These are phyloP conservation scores for Blechomonas ayalai DNA, from an alignment of 208 protist species.

Conservation along the genomic window DNA sequence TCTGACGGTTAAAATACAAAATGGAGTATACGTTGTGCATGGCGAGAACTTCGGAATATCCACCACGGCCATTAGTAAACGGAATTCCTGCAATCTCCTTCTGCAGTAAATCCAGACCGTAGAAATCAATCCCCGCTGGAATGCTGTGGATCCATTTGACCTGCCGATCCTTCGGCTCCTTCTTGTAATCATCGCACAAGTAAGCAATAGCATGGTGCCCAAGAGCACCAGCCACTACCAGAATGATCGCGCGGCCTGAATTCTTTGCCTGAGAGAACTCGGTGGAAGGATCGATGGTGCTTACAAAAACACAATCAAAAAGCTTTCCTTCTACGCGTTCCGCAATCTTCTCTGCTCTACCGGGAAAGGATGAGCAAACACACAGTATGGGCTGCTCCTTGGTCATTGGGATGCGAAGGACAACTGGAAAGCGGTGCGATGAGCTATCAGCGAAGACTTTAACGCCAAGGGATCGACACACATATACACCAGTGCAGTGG, in stretches of 20 bases:
- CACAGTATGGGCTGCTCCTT: no score
- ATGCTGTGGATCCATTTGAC: constrained; percentile 62
- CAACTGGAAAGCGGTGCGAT: no score
- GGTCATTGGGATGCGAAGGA: no score
- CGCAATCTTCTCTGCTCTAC: no score
- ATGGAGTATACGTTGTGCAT: constrained; percentile 56
- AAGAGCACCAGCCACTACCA: constrained; percentile 23
- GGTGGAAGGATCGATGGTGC: not conserved
- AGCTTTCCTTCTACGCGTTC: no score
- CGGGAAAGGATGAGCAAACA: no score
- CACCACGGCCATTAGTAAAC: constrained; percentile 48
- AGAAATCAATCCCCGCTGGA: constrained; percentile 55
- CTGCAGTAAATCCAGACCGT: constrained; percentile 16
- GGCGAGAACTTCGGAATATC: constrained; percentile 37
- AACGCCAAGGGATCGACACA: no score
- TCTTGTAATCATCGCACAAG: constrained; percentile 42
- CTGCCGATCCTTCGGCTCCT: constrained; percentile 25
- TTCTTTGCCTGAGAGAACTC: constrained; percentile 23
- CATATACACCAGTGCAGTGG: no score
- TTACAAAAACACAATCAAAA: no score
- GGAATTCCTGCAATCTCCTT: constrained; percentile 31
- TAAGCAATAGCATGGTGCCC: constrained; percentile 28
- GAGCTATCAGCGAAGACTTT: no score
- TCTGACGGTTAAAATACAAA: constrained; percentile 73
- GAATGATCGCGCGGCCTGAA: constrained; percentile 20